Conservation (phyloP, 148 eudicot species). For the Vaccinium darrowii region DNA sequence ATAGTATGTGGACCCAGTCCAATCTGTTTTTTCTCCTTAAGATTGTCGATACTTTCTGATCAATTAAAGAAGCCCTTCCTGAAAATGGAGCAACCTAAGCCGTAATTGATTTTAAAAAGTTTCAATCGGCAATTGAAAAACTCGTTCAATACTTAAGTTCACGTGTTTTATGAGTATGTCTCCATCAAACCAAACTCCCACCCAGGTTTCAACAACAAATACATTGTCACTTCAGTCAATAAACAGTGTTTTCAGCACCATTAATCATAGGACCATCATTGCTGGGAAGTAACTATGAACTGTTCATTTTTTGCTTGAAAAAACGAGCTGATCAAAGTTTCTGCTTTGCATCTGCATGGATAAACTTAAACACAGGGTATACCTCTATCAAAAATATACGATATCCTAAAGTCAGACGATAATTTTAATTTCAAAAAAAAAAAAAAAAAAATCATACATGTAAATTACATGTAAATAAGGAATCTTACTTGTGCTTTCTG, state of each 20-base stretch:
- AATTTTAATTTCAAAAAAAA: not conserved
- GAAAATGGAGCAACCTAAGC: not conserved
- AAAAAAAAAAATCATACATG: not conserved
- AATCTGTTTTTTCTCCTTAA: not conserved
- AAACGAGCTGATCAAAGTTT: not conserved
- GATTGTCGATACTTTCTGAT: not conserved
- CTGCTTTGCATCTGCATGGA: not conserved
- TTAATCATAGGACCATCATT: not conserved
- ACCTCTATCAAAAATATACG: not conserved
- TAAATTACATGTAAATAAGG: not conserved
- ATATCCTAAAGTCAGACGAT: not conserved
- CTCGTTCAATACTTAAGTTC: not conserved
- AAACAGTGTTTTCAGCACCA: not conserved
- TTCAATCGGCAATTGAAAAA: not conserved
- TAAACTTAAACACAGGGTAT: not conserved
- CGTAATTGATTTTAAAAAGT: not conserved
- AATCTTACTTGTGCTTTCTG: slow-evolving; percentile 85
- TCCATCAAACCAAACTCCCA: not conserved
- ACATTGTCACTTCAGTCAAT: not conserved
- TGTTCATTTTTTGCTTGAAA: not conserved
- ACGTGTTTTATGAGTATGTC: not conserved
- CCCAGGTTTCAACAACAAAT: slow-evolving; percentile 3
- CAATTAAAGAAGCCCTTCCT: not conserved
- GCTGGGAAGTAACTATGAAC: not conserved
- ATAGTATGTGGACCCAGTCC: not conserved